Evolutionary conservation across 306 rosid genomes (phyloP).

Genomic region (Vigna hirtella): DNA sequence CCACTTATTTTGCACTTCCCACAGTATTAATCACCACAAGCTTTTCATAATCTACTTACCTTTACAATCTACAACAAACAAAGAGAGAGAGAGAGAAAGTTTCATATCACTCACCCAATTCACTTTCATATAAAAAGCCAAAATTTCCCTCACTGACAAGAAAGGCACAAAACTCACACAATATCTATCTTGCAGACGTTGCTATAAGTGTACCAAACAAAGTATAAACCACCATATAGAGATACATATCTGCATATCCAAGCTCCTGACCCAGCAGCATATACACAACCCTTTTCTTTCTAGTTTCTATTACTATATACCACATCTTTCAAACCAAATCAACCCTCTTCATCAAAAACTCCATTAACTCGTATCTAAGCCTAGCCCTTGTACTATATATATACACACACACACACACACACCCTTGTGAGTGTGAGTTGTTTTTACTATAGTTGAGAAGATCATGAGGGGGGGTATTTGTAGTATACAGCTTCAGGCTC

Average conservation of each 20-base stretch:
- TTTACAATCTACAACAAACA: constrained; percentile 48
- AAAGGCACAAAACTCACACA: constrained; percentile 78
- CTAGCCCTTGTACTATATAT: constrained; percentile 10
- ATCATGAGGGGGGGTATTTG: constrained; percentile 80
- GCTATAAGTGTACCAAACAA: constrained; percentile 45
- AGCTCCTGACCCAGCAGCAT: constrained; percentile 18
- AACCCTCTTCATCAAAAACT: constrained; percentile 36
- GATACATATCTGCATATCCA: constrained; percentile 3
- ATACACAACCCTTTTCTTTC: constrained; percentile 10
- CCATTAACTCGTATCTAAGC: neutral
- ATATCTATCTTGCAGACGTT: constrained; percentile 46
- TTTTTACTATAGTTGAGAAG: constrained; percentile 22
- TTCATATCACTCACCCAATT: constrained; percentile 58
- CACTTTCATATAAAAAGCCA: constrained; percentile 74
- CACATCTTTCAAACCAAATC: constrained; percentile 19
- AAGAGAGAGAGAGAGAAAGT: constrained; percentile 46
- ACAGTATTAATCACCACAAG: constrained; percentile 25
- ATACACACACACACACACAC: neutral
- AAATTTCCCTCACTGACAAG: constrained; percentile 94
- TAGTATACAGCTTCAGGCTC: constrained; percentile 76
- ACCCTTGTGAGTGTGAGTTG: neutral
- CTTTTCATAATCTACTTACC: constrained; percentile 72
- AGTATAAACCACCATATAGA: constrained; percentile 30
- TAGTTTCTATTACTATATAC: neutral
- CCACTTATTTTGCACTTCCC: constrained; percentile 53